phyloP scores from a whole-genome alignment of 2,329 filamentous ascomycete genomes.

The Xylariaceae sp. region DNA sequence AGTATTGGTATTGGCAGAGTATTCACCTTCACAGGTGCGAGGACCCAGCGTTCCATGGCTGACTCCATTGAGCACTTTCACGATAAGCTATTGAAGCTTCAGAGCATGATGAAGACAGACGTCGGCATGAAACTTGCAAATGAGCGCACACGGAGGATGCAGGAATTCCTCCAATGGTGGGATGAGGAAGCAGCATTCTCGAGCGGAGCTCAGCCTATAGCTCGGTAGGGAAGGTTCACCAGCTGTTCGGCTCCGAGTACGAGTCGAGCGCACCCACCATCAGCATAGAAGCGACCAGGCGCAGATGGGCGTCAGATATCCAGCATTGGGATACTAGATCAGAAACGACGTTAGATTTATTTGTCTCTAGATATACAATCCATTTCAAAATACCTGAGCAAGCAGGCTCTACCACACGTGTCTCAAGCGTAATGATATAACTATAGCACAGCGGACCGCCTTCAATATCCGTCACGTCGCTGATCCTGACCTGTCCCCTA shows the following conservation, averaged over 20 bases:
- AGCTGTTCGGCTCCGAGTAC: no score
- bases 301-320: background rate
- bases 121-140: conserved; percentile 49
- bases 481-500: background rate
- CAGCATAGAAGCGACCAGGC: no score
- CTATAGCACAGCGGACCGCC: background rate
- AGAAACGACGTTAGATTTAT: no score
- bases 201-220: background rate
- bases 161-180: conserved; percentile 55
- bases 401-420: no score
- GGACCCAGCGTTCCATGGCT: conserved; percentile 48
- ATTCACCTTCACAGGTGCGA: conserved; percentile 72
- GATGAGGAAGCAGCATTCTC: conserved; percentile 40
- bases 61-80: conserved; percentile 71
- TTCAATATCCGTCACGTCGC: background rate
- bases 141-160: conserved; percentile 49
- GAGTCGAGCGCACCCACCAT: no score
- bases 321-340: no score
- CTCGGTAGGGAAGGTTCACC: background rate
- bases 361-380: no score
- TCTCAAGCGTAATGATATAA: background rate
- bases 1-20: conserved; percentile 77
- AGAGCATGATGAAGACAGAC: conserved; percentile 60
- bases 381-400: no score
- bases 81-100: conserved; percentile 67